Evolutionary conservation across 2,329 filamentous ascomycete species (phyloP).

Genomic region (Arthrobotrys sinensis): DNA sequence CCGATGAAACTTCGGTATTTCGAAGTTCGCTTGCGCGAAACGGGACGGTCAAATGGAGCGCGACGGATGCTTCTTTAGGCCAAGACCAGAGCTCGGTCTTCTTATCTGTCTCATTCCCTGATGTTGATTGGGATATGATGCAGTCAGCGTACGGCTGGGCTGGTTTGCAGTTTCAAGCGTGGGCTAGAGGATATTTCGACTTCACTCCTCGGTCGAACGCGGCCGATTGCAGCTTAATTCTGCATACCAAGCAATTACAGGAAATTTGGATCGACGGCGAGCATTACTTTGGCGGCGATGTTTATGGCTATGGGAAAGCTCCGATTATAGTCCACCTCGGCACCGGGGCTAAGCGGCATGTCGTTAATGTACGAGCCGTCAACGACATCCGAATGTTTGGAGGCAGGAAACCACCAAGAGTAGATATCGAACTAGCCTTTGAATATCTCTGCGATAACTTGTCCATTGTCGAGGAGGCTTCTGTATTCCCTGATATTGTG

Average conservation of each 20-base stretch:
- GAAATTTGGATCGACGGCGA: conserved; percentile 72
- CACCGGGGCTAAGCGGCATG: conserved; percentile 69
- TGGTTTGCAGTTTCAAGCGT: conserved; percentile 74
- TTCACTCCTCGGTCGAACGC: conserved; percentile 65
- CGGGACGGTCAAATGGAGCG: conserved; percentile 71
- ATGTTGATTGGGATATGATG: conserved; percentile 73
- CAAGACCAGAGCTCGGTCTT: conserved; percentile 49
- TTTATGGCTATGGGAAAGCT: conserved; percentile 71
- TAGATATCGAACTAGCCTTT: conserved; percentile 68
- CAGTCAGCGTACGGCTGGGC: conserved; percentile 74
- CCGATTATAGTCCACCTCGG: conserved; percentile 71
- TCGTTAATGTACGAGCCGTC: conserved; percentile 72
- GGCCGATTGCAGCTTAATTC: conserved; percentile 8
- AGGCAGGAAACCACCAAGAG: conserved; percentile 69
- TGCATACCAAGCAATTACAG: conserved; percentile 71
- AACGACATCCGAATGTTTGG: conserved; percentile 74
- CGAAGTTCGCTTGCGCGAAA: conserved; percentile 71
- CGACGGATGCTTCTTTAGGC: conserved; percentile 21
- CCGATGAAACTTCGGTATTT: conserved; percentile 69
- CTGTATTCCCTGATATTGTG: conserved; percentile 72
- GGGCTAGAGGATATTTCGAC: conserved; percentile 70
- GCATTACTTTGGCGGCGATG: conserved; percentile 74
- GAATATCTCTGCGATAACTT: conserved; percentile 65
- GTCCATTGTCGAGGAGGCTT: conserved; percentile 65
- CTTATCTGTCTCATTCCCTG: conserved; percentile 37